A percentile compares a stretch with the other conserved stretches of the same genome.
Conservation (phyloP, 768 basidiomycete genomes). For the Leccinellum rugosiceps region DNA sequence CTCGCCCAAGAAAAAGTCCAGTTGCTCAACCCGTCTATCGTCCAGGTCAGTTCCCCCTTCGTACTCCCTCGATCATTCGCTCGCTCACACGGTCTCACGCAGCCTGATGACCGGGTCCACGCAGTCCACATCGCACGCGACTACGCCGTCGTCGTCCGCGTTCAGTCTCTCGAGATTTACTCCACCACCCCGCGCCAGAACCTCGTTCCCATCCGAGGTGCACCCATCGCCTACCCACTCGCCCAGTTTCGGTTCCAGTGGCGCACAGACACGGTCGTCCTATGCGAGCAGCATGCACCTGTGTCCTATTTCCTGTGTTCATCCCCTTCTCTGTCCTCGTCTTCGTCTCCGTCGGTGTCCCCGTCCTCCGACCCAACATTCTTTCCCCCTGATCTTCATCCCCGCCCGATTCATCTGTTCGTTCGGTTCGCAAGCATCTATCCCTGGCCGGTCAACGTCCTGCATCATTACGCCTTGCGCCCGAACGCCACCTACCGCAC, state of each 20-base stretch:
- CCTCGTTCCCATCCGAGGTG: conserved; percentile 12
- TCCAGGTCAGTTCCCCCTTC: conserved; percentile 25
- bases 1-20: conserved; percentile 30
- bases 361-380: not conserved
- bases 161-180: conserved; percentile 43
- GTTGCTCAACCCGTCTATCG: conserved; percentile 34
- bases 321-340: not conserved
- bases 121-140: conserved; percentile 42
- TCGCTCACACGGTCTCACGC: not conserved
- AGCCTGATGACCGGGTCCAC: conserved; percentile 38
- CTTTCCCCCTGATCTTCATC: not conserved
- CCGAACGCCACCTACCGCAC: conserved; percentile 40
- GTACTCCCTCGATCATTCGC: not conserved
- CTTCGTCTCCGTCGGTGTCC: too few relatives aligned
- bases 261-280: conserved; percentile 50
- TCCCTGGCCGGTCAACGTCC: conserved; percentile 67
- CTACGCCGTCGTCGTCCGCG: conserved; percentile 46
- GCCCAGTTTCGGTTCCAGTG: conserved; percentile 50
- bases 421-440: conserved; percentile 58
- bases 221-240: conserved; percentile 40
- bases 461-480: conserved; percentile 58
- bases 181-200: conserved; percentile 26
- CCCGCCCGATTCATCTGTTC: conserved; percentile 45
- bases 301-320: not conserved
- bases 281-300: conserved; percentile 30